Evolutionary conservation across 495 filamentous ascomycete species (phyloP), one percentile per base, ranked within the genome.

Genomic region (Chaetomium tenue): DNA sequence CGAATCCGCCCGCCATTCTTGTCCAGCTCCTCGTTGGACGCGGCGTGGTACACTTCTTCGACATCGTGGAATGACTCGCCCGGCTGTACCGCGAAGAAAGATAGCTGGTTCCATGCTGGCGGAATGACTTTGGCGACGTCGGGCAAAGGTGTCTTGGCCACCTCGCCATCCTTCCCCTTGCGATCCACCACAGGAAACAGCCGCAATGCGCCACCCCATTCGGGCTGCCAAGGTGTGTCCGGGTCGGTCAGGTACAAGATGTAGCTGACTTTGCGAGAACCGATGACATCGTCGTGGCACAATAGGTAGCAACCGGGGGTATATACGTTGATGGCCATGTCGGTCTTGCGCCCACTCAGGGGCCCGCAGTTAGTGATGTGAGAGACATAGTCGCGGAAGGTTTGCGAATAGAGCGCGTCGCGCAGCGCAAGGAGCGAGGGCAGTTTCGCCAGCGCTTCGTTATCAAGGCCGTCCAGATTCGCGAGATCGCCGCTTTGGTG

Each of bases 321-420:
- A 75, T 99, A 99, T 47, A 98, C 86, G 76, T 98, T 99, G 80
- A 99, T 96, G 47, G 94, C 94, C 95, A 98, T 98, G 77, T 99
- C 94, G 33, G 94, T 97, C 82, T 97, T 99, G 76, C 84, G 85
- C 2, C 95, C 94, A 71, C 91, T 96, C 71, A 99, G 78, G 58
- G 89, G 85, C 11, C 93, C 92, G 42, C 91, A 90, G 63, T 87
- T 87, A 15, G 93, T 94, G 67, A 98, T 87, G 39, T 83, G 81
- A 26, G 91, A 90, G 60, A 97, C 82, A 75, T 93, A 97, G 76
- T 89, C 84, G 68, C 94, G 89, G 81, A 98, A 99, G 22, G 85
- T 81, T 39, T 89, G 80, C 26, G 92, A 96, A 82, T 99, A 99
- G 72, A 99, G 80, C 11, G 92, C 91, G 79, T 98, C 91, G 72